These are phyloP conservation scores for Leptodermis oblonga DNA, from an alignment of 257 asterid species.

Conservation along the genomic window DNA sequence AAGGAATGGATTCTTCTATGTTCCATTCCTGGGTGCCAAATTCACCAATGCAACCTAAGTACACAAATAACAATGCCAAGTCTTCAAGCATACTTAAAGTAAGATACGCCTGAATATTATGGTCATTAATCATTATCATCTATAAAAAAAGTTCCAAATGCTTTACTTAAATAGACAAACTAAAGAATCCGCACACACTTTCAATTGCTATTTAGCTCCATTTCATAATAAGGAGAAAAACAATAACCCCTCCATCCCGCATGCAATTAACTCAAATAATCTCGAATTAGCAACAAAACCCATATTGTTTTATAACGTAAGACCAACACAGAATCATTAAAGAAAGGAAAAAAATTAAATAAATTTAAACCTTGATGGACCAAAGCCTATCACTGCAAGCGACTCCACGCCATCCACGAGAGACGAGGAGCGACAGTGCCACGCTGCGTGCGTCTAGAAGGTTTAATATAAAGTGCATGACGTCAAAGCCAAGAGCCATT, in stretches of 20 bases:
- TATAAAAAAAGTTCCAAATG: not conserved
- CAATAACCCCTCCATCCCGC: too few species aligned
- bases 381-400: constrained; percentile 65
- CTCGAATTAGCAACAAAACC: not conserved
- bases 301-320: not conserved
- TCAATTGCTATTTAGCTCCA: not conserved
- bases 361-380: constrained; percentile 78
- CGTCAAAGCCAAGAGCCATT: constrained; percentile 45
- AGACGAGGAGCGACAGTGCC: constrained; percentile 57
- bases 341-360: not conserved
- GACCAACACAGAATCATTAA: not conserved
- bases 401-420: constrained; percentile 51
- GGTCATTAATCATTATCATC: not conserved
- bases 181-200: not conserved
- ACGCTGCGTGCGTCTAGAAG: constrained; percentile 70
- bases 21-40: too few species aligned
- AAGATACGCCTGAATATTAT: not conserved
- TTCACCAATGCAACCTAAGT: not conserved
- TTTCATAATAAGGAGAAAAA: too few species aligned
- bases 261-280: not conserved
- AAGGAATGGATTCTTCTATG: too few species aligned
- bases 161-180: too few species aligned
- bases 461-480: constrained; percentile 50
- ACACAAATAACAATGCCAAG: not conserved
- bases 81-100: not conserved